Percentiles rank a stretch among this genome's conserved stretches.
Conservation (phyloP, 495 filamentous ascomycete genomes). For the Apodospora peruviana region DNA sequence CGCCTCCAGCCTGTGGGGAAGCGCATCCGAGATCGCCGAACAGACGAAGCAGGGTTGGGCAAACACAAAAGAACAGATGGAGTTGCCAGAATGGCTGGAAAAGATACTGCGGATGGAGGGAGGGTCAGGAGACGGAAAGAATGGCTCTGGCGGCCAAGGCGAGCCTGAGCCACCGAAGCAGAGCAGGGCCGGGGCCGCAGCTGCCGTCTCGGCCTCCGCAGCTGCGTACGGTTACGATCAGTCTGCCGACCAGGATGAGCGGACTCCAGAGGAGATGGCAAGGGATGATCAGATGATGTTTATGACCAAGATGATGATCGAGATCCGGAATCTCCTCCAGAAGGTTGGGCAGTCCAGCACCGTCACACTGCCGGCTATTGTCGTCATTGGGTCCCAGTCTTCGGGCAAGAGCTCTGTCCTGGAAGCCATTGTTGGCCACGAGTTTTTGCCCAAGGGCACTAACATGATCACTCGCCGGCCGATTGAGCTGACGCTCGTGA, state of each 20-base stretch:
- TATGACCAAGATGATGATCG: constrained; percentile 98
- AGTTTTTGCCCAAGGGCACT: constrained; percentile 92
- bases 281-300: constrained; percentile 99
- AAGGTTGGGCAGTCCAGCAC: constrained; percentile 84
- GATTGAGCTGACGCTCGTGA: constrained; percentile 94
- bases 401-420: constrained; percentile 97
- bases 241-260: constrained; percentile 63
- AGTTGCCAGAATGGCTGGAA: constrained; percentile 82
- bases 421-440: constrained; percentile 95
- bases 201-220: constrained; percentile 55
- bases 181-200: constrained; percentile 52
- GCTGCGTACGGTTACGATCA: constrained; percentile 74
- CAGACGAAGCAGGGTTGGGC: constrained; percentile 78
- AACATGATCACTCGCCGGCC: constrained; percentile 98
- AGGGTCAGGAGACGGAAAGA: constrained; percentile 31
- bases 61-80: constrained; percentile 70
- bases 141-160: constrained; percentile 21
- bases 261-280: constrained; percentile 55
- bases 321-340: constrained; percentile 87
- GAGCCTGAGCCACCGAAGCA: constrained; percentile 55
- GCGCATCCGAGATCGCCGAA: constrained; percentile 65
- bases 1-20: constrained; percentile 60
- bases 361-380: constrained; percentile 87
- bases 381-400: constrained; percentile 97
- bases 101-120: constrained; percentile 61